These are phyloP conservation scores for Candida glucosophila DNA, from an alignment of 1,139 yeast species.

Conservation along the genomic window DNA sequence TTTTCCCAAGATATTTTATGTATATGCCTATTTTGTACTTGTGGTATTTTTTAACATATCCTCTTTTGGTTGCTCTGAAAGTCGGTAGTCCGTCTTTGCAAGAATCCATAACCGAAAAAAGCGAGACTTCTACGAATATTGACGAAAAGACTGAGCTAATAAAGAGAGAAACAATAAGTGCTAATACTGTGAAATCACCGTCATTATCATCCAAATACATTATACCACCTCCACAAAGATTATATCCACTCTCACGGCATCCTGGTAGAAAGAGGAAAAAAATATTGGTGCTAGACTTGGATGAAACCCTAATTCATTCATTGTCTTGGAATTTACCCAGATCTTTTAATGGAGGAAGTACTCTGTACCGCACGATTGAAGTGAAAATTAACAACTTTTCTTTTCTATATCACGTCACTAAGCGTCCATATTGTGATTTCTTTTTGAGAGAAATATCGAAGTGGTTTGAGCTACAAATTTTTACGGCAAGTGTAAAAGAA, in stretches of 20 bases:
- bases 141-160: constrained; percentile 36
- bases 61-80: too few relatives aligned
- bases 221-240: constrained; percentile 40
- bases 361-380: constrained; percentile 78
- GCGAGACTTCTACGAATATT: constrained; percentile 11
- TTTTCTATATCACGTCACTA: constrained; percentile 81
- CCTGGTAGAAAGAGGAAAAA: constrained; percentile 39
- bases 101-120: too few relatives aligned
- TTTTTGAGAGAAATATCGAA: constrained; percentile 69
- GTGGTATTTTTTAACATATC: constrained; percentile 14
- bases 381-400: constrained; percentile 64
- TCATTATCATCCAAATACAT: constrained; percentile 40
- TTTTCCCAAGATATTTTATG: constrained; percentile 14
- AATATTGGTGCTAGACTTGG: constrained; percentile 78
- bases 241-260: constrained; percentile 35
- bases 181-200: constrained; percentile 51
- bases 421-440: constrained; percentile 84
- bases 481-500: constrained; percentile 90
- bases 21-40: constrained; percentile 13
- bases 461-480: constrained; percentile 85
- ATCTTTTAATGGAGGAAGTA: constrained; percentile 38
- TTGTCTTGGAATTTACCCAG: constrained; percentile 55
- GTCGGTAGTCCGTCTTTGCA: too few relatives aligned
- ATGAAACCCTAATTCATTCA: constrained; percentile 91
- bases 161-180: constrained; percentile 28